Percentiles rank a stretch among this genome's conserved stretches.
These are phyloP conservation scores for Psilocybe azurescens DNA, from an alignment of 768 basidiomycete species.

Conservation along the genomic window DNA sequence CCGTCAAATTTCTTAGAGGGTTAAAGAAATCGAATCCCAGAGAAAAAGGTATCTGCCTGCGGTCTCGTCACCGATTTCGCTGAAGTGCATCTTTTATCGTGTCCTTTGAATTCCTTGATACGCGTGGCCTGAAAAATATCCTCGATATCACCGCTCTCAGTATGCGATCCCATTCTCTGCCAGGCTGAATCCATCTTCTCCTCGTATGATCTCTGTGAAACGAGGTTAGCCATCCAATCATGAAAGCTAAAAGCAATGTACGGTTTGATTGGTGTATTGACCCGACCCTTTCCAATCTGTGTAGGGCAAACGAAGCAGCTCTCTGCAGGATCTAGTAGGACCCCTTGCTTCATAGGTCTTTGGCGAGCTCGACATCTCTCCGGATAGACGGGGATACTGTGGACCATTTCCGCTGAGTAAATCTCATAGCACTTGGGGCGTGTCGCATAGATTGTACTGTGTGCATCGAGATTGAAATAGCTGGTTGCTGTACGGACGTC, in stretches of 20 bases:
- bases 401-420: background rate
- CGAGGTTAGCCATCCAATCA: constrained; percentile 5
- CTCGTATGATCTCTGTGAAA: constrained; percentile 1
- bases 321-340: no score
- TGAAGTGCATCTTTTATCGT: background rate
- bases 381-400: constrained; percentile 4
- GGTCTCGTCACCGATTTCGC: background rate
- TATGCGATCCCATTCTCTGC: background rate
- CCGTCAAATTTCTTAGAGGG: constrained; percentile 28
- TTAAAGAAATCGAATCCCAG: constrained; percentile 41
- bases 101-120: background rate
- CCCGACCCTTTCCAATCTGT: background rate
- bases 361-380: background rate
- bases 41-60: constrained; percentile 19
- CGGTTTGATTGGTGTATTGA: constrained; percentile 12
- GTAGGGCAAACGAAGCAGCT: no score
- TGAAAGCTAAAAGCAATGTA: constrained; percentile 4
- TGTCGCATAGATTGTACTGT: constrained; percentile 6
- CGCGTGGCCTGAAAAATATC: constrained; percentile 10
- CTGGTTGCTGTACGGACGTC: constrained; percentile 11
- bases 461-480: constrained; percentile 6
- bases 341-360: background rate
- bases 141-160: background rate
- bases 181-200: constrained; percentile 9
- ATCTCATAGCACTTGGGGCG: constrained; percentile 10